Evolutionary conservation across 805 yeast genomes (phyloP), one percentile per base, ranked within the genome.

Genomic region (Yamadazyma sp.): DNA sequence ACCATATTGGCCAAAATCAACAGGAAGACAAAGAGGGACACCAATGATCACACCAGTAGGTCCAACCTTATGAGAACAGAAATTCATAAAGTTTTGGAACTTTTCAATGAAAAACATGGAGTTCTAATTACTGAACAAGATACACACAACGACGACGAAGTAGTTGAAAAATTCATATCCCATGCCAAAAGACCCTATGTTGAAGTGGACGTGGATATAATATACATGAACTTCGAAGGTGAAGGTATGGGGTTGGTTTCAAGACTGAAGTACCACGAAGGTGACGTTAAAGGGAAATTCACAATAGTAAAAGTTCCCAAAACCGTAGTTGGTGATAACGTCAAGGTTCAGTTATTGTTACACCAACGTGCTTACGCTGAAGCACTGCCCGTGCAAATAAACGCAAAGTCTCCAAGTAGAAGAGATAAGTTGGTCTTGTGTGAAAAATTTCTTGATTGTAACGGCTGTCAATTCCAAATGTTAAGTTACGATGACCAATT

Each of bases 381-480:
- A 25, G 58, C 56, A 0, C 46, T 39, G 9, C 36, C 62, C 7
- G 12, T 56, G 4, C 35, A 45, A 12, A 44, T 62, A 1, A 20
- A 39, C 8, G 39, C 42, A 4, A 26, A 44, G 2, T 30, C 51
- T 1, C 42, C 36, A 6, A 31, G 22, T 4, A 45, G 70, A 30
- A 49, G 56, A 16, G 55, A 62, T 27, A 23, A 39, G 10, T 45
- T 60, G 12, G 45, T 62, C 2, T 39, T 51, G 4, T 69, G 75
- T 39, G 43, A 49, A 7, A 56, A 64, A 26, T 69, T 69, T 39
- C 43, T 55, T 7, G 43, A 38, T 20, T 69, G 75, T 36, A 45
- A 53, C 30, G 75, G 74, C 2, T 69, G 75, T 41, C 69, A 67
- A 33, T 50, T 62, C 14, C 75, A 69, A 37, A 65, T 64, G 70